Conservation (phyloP, 345 rosid species). For the Streptanthus diversifolius region DNA sequence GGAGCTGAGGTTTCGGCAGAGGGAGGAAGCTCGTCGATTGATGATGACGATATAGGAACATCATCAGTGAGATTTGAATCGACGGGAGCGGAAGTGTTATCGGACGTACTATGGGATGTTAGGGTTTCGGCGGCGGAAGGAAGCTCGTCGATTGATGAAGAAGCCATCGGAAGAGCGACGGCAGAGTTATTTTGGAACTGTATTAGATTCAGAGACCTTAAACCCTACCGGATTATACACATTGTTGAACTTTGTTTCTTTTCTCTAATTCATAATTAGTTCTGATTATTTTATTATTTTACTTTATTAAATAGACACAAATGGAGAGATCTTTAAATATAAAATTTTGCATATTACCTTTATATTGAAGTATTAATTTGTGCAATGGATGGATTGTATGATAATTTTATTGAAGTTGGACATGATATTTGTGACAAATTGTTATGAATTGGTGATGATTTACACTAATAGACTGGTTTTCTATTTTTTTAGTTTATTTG, state of each 20-base stretch:
- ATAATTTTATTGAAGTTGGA: too few relatives aligned
- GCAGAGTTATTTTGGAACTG: neutral
- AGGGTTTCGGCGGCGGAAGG: slow-evolving; percentile 20
- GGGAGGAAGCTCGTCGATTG: slow-evolving; percentile 34
- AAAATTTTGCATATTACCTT: too few relatives aligned
- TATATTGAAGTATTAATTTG: too few relatives aligned
- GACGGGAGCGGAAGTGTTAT: slow-evolving; percentile 28
- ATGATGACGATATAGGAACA: slow-evolving; percentile 41
- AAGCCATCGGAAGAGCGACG: slow-evolving; percentile 35
- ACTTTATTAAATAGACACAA: too few relatives aligned
- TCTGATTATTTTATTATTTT: neutral
- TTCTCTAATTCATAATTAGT: neutral
- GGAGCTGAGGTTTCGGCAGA: slow-evolving; percentile 8
- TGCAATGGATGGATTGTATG: too few relatives aligned
- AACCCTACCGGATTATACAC: slow-evolving; percentile 6
- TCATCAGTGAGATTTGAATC: too few relatives aligned
- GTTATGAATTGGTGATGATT: too few relatives aligned
- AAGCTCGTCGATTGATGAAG: slow-evolving; percentile 41
- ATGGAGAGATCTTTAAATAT: too few relatives aligned
- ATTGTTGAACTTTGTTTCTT: neutral
- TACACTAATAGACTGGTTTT: too few relatives aligned
- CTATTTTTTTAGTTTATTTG: too few relatives aligned
- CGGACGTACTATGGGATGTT: slow-evolving; percentile 29
- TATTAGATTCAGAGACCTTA: neutral
- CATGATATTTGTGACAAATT: too few relatives aligned